Conservation (phyloP, 106 monocot genomes). For the Dioscorea zingiberensis region DNA sequence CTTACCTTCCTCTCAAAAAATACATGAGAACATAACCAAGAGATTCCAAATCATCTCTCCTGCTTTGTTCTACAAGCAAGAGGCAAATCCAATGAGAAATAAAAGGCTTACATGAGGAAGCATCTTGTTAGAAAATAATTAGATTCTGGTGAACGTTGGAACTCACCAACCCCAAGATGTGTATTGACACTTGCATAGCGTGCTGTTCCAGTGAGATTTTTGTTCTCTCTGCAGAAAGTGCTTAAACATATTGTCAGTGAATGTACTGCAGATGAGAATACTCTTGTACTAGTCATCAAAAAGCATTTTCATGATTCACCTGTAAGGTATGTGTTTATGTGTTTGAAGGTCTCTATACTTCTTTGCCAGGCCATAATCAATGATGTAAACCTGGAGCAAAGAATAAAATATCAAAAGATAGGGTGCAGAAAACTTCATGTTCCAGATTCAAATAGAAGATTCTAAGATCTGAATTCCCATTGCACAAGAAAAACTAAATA, state of each 20-base stretch:
- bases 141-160: not conserved
- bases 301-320: conserved; percentile 34
- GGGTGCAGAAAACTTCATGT: no score
- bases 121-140: not conserved
- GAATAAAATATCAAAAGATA: not conserved
- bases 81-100: not conserved
- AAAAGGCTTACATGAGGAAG: no score
- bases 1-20: conserved; percentile 84
- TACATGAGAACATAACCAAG: conserved; percentile 93
- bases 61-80: conserved; percentile 68
- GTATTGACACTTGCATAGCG: conserved; percentile 78
- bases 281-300: not conserved
- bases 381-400: conserved; percentile 67
- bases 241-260: no score
- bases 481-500: no score
- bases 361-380: conserved; percentile 96
- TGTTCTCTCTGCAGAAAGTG: conserved; percentile 29
- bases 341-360: conserved; percentile 88
- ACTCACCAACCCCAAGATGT: conserved; percentile 67
- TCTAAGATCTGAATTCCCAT: no score
- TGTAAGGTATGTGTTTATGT: conserved; percentile 94
- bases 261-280: no score
- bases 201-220: conserved; percentile 58
- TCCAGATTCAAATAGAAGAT: no score
- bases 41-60: conserved; percentile 90